Evolutionary conservation across 2,329 filamentous ascomycete genomes (phyloP).

Genomic region (Trichothecium roseum): DNA sequence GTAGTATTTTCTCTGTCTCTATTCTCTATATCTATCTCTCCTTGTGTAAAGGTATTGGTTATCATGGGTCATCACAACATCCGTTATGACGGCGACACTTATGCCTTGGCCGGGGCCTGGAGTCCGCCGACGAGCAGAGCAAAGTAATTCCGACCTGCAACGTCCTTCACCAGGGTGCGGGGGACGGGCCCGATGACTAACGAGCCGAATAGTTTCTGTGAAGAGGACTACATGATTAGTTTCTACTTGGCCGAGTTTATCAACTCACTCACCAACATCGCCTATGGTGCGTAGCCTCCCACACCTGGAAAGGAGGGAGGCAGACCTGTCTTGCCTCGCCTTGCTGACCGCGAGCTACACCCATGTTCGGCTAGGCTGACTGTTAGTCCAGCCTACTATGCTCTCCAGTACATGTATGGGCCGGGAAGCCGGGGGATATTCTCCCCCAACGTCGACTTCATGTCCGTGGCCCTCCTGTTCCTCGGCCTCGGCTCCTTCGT

Average conservation of each 20-base stretch:
- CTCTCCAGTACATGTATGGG: slow-evolving; percentile 25
- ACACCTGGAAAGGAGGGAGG: too few relatives aligned
- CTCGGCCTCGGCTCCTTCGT: slow-evolving; percentile 31
- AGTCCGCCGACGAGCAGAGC: slow-evolving; percentile 27
- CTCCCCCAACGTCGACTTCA: slow-evolving; percentile 24
- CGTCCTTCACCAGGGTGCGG: too few relatives aligned
- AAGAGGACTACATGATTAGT: slow-evolving; percentile 38
- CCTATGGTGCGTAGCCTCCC: slow-evolving; percentile 38
- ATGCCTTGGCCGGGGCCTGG: slow-evolving; percentile 23
- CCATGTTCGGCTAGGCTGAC: too few relatives aligned
- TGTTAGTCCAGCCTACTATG: slow-evolving; percentile 11
- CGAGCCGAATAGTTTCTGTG: slow-evolving; percentile 28
- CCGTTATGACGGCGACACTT: slow-evolving; percentile 22
- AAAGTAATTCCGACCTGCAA: slow-evolving; percentile 16
- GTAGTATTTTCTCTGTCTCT: too few relatives aligned
- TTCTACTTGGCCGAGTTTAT: slow-evolving; percentile 32
- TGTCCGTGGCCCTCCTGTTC: slow-evolving; percentile 27
- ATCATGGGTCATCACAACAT: slow-evolving; percentile 24
- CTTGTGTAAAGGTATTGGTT: too few relatives aligned
- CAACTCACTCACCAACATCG: slow-evolving; percentile 29
- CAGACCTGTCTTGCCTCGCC: too few relatives aligned
- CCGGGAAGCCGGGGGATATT: slow-evolving; percentile 17
- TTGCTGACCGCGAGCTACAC: too few relatives aligned
- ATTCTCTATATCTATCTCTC: too few relatives aligned
- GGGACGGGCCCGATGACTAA: too few relatives aligned